Evolutionary conservation across 2,329 filamentous ascomycete species (phyloP), one percentile per base, ranked within the genome.

Genomic region (Epichloe sp.): DNA sequence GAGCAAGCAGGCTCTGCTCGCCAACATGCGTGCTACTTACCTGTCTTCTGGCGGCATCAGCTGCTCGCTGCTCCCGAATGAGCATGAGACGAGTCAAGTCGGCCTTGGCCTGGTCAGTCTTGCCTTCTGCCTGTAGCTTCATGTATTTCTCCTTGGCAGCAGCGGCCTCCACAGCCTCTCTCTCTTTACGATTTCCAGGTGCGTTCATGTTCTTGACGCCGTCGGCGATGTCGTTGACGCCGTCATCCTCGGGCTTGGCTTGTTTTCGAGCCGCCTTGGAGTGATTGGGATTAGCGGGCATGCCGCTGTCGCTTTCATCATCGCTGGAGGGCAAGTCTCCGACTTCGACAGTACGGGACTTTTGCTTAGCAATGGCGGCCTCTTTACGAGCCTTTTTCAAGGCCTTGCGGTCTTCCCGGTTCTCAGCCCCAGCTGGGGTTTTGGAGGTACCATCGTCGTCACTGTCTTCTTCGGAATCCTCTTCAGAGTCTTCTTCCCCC

Each of bases 261-360:
- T 83, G 78, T 52, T 78, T 77, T 44, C 81, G 78, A 7, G 80
- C 75, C 7, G 88, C 83, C 68, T 88, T 86, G 56, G 84, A 86
- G 63, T 95, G 90, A 71, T 96, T 96, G 17, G 91, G 89, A 71
- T 96, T 96, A 55, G 86, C 86, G 51, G 88, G 89, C 79, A 87
- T 83, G 55, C 79, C 78, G 19, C 74, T 75, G 47, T 82, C 76
- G 67, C 68, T 78, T 17, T 78, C 78, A 4, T 79, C 81, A 57
- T 81, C 83, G 53, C 82, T 85, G 5, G 88, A 78, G 3, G 89
- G 91, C 58, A 97, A 68, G 64, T 97, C 91, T 60, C 91, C 91
- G 8, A 89, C 85, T 62, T 88, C 83, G 31, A 90, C 83, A 35
- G 78, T 73, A 53, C 80, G 80, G 54, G 80, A 76, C 65, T 83